Percentiles rank a stretch among this genome's conserved stretches.
phyloP scores from a whole-genome alignment of 345 rosid genomes.

The Abelmoschus esculentus region DNA sequence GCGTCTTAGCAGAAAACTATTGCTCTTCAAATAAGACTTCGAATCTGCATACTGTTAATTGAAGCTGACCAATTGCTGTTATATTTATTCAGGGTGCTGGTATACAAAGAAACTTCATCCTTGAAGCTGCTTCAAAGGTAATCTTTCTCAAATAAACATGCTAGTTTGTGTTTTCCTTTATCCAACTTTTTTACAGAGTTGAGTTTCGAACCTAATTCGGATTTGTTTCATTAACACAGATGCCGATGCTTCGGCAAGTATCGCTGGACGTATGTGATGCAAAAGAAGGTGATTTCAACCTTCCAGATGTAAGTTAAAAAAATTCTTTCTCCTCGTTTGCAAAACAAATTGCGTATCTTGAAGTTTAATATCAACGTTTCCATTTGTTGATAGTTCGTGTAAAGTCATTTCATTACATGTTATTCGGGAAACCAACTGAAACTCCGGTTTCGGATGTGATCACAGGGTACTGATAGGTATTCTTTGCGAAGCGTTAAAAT shows the following conservation, averaged over 20 bases:
- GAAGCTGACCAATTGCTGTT: not conserved
- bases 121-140: conserved; percentile 60
- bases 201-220: not conserved
- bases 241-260: conserved; percentile 62
- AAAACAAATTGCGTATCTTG: not conserved
- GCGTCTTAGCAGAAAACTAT: not conserved
- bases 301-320: conserved; percentile 49
- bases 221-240: conserved; percentile 25
- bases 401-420: not conserved
- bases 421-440: not conserved
- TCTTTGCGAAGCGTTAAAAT: conserved; percentile 45
- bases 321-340: too few relatives aligned
- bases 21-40: not conserved
- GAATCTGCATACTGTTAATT: not conserved
- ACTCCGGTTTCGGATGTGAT: not conserved
- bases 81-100: conserved; percentile 53
- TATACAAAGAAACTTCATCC: conserved; percentile 43
- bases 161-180: not conserved
- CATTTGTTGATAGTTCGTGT: not conserved
- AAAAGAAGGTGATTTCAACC: conserved; percentile 48
- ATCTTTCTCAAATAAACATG: not conserved
- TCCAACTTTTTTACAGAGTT: not conserved
- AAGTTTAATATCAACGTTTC: not conserved
- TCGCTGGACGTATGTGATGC: conserved; percentile 73
- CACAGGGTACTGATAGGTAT: conserved; percentile 30